phyloP scores from a whole-genome alignment of 129 eudicot species.

The Centrapalus pauciflorus region DNA sequence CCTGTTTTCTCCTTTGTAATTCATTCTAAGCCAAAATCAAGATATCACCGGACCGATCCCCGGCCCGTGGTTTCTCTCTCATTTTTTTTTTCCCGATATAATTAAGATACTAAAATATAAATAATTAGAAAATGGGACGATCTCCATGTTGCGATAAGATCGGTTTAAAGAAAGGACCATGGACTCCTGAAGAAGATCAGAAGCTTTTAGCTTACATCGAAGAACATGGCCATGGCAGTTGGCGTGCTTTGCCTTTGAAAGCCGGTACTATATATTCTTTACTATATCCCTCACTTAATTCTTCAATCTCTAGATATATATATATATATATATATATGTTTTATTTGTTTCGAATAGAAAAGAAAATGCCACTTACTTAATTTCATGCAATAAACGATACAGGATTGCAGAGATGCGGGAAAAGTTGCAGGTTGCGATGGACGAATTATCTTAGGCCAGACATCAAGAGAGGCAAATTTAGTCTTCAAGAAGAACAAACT shows the following conservation, averaged over 20 bases:
- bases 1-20: neutral
- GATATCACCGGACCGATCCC: neutral
- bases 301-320: no score
- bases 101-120: neutral
- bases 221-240: slow-evolving; percentile 92
- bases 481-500: slow-evolving; percentile 88
- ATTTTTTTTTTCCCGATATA: neutral
- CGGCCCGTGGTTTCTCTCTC: neutral
- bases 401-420: slow-evolving; percentile 97
- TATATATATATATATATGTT: neutral
- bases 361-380: no score
- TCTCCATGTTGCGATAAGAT: slow-evolving; percentile 89
- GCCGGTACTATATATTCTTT: no score
- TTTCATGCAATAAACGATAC: neutral
- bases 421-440: slow-evolving; percentile 92
- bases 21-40: neutral
- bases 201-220: slow-evolving; percentile 85
- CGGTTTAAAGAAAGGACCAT: slow-evolving; percentile 92
- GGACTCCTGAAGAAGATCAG: slow-evolving; percentile 98
- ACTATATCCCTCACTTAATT: neutral
- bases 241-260: slow-evolving; percentile 92
- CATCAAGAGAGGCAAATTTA: slow-evolving; percentile 93
- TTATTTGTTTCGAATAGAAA: no score
- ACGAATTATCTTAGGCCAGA: slow-evolving; percentile 90
- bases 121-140: slow-evolving; percentile 51